Conservation (phyloP, 1,139 yeast genomes). For the Blastobotrys illinoisensis region DNA sequence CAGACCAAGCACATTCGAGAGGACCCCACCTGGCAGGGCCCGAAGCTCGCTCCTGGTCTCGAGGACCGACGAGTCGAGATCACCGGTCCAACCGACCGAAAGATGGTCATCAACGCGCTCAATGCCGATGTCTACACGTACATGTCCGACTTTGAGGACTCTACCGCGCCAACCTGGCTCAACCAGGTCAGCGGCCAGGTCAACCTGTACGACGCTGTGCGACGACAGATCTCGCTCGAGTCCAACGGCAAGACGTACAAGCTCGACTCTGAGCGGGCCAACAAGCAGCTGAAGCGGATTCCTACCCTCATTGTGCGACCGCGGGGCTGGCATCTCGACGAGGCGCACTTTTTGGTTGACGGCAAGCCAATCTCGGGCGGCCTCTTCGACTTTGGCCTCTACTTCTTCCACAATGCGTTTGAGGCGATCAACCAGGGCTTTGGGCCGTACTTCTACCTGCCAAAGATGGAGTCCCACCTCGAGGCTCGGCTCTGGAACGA, state of each 20-base stretch:
- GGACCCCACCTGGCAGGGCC: conserved; percentile 75
- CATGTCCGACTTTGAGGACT: conserved; percentile 95
- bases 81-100: conserved; percentile 65
- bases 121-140: conserved; percentile 86
- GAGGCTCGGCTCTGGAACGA: conserved; percentile 81
- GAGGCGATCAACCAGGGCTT: conserved; percentile 55
- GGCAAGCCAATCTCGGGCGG: conserved; percentile 73
- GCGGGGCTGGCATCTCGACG: conserved; percentile 81
- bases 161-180: conserved; percentile 92
- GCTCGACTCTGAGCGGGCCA: conserved; percentile 40
- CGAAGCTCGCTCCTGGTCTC: conserved; percentile 68
- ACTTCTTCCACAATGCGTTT: conserved; percentile 67
- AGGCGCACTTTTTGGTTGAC: conserved; percentile 65
- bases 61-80: conserved; percentile 48
- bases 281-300: conserved; percentile 37
- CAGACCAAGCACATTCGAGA: conserved; percentile 67
- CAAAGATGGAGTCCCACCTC: conserved; percentile 75
- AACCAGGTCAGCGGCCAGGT: conserved; percentile 87
- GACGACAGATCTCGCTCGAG: conserved; percentile 62
- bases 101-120: conserved; percentile 90
- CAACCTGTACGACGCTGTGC: conserved; percentile 81
- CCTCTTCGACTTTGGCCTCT: conserved; percentile 70
- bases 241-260: conserved; percentile 53
- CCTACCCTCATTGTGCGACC: conserved; percentile 81
- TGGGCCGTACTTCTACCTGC: conserved; percentile 75